Base-by-base conservation (phyloP, 306 rosid genomes). In the Trichosanthes truncata region DNA sequence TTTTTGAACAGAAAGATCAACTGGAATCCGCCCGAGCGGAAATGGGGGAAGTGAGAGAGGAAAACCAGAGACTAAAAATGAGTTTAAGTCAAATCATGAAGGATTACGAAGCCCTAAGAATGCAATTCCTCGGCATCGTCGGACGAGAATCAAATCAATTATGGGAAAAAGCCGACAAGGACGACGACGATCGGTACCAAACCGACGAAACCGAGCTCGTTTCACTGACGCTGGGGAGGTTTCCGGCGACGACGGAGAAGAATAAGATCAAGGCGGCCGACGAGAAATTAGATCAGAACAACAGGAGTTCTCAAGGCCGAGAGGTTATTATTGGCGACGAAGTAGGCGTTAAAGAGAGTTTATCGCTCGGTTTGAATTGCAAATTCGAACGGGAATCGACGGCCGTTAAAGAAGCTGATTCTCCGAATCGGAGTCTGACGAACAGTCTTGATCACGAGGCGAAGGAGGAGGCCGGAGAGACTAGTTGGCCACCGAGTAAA, bases 221-320 rank as follows among this genome's bases (percentile, higher is more conserved):
- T 18, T 88, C 90, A 17, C 90, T 93, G 12, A 84, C 89, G 61
- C 85, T 93, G 38, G 96, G 97, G 43, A 82, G 86, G 57, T 72
- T 78, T 40, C 85, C 87, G 6, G 57, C 25, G 48, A 2, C 25
- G 48, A 2, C 26, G 12, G 29, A 43, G 55, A 48, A 73, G 78
- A 73, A 65, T 7, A 55, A 65, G 14, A 60, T 6, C 1, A 52
- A 36, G 5, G 2, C 2, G 2, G 25, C 0, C 0, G 55, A 71
- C n/a, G 41, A 63, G 18, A 63, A 63, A 21, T 3, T 36, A 36
- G 63, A 53, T 48, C 18, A 48, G 5, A 57, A 8, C 45, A 40
- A 40, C 9, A 40, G 1, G 41, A 62, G 38, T 29, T 3, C 36
- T 2, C 41, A 29, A 11, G 8, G 33, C 0, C 38, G 2, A 31